phyloP scores from a whole-genome alignment of 2,329 filamentous ascomycete species.

The Cryphonectria carpinicola region DNA sequence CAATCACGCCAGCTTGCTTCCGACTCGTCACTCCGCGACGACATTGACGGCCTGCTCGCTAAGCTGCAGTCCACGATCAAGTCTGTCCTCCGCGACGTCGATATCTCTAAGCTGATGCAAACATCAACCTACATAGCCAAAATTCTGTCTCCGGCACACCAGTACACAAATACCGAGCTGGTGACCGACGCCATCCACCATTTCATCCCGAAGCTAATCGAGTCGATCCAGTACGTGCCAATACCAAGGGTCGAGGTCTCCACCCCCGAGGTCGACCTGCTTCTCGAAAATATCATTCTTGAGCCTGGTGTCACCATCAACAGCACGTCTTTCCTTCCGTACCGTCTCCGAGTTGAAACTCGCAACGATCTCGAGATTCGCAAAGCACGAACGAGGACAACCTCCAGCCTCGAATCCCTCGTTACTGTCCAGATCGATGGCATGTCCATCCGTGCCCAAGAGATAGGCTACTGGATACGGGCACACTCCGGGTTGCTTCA shows the following conservation, averaged over 20 bases:
- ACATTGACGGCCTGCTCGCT: slow-evolving; percentile 72
- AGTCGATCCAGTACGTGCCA: slow-evolving; percentile 82
- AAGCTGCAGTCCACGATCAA: slow-evolving; percentile 70
- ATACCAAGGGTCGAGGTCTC: slow-evolving; percentile 90
- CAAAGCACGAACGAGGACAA: slow-evolving; percentile 73
- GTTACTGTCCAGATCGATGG: slow-evolving; percentile 81
- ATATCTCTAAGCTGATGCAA: slow-evolving; percentile 70
- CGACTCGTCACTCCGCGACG: slow-evolving; percentile 70
- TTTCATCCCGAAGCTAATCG: slow-evolving; percentile 77
- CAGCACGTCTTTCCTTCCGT: slow-evolving; percentile 85
- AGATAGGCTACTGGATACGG: slow-evolving; percentile 88
- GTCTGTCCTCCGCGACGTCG: slow-evolving; percentile 71
- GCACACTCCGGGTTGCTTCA: slow-evolving; percentile 76
- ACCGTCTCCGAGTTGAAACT: slow-evolving; percentile 78
- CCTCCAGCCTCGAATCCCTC: slow-evolving; percentile 67
- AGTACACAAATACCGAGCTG: slow-evolving; percentile 70
- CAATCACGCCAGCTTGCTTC: slow-evolving; percentile 66
- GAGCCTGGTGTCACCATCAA: slow-evolving; percentile 87
- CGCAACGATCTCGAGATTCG: slow-evolving; percentile 86
- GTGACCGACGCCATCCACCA: slow-evolving; percentile 77
- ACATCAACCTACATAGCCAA: slow-evolving; percentile 70
- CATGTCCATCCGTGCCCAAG: slow-evolving; percentile 80
- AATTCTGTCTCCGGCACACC: slow-evolving; percentile 69
- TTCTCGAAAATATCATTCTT: slow-evolving; percentile 88
- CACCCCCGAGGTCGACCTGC: slow-evolving; percentile 79